Base-by-base conservation (phyloP, 345 rosid species). In the Rhizophora mangle region DNA sequence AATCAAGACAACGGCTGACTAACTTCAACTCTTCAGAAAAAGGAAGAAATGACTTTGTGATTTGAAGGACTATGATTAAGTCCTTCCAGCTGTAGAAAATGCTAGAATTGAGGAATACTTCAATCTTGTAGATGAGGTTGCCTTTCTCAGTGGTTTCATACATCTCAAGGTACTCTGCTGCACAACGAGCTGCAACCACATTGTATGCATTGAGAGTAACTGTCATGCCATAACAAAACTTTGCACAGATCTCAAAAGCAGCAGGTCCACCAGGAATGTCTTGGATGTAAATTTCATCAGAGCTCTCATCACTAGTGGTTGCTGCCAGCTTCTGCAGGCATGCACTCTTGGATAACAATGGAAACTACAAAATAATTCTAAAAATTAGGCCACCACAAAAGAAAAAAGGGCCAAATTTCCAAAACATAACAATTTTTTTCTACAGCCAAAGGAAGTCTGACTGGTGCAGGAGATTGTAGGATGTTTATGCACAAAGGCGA, bases 121-220 rank as follows among this genome's bases (percentile, higher is more conserved):
- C 85, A 64, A 80, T 84, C 79, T 84, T 84, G 84, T 76, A 84
- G 58, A 84, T 36, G 2, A 84, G 81, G 69, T 84, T 84, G 46
- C 88, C 84, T 76, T 80, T 84, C 63, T 82, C 88, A 60, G 78
- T 74, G 22, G 82, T 82, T 67, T 84, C 88, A 62, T 73, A 78
- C 88, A 84, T 82, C 70, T 78, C 88, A 46, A 84, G 79, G 74
- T 73, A 84, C 78, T 82, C 88, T 0, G 96, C 96, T 5, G 92
- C 97, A 72, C 98, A 93, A 27, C 92, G 85, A 60, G 88, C 89
- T 6, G 91, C 89, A 19, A 89, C 92, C 13, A 89, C 94, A 74
- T 91, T 89, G 83, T 89, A 91, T 2, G 97, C 90, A 24, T 89
- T 91, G 73, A 93, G 92, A 8, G 97, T 91, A 64, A 93, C 97